Evolutionary conservation across 805 yeast species (phyloP).

Genomic region (Kazachstania martiniae): DNA sequence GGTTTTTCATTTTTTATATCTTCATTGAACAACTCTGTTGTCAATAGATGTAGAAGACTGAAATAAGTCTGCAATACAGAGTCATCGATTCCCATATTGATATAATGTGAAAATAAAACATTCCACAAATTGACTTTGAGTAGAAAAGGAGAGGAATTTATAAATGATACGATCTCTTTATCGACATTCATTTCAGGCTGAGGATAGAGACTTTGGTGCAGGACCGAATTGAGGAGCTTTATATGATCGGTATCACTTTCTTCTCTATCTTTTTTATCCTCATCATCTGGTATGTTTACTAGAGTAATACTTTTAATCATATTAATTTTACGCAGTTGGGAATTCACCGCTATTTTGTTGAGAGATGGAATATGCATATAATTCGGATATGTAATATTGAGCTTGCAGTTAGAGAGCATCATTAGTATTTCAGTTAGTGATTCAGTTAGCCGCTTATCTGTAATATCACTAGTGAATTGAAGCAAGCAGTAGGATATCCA

Average conservation of each 20-base stretch:
- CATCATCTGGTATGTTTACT: slow-evolving; percentile 41
- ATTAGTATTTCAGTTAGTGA: slow-evolving; percentile 18
- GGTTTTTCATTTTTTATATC: slow-evolving; percentile 18
- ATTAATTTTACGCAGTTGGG: slow-evolving; percentile 59
- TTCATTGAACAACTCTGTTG: slow-evolving; percentile 27
- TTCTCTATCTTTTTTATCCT: slow-evolving; percentile 8
- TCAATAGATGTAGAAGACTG: slow-evolving; percentile 36
- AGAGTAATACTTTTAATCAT: slow-evolving; percentile 37
- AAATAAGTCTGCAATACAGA: slow-evolving; percentile 42
- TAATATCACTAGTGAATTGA: slow-evolving; percentile 32
- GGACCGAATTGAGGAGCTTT: slow-evolving; percentile 35
- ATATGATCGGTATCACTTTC: slow-evolving; percentile 17
- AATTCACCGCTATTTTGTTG: slow-evolving; percentile 36
- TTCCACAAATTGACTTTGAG: slow-evolving; percentile 69
- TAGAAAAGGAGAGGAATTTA: slow-evolving; percentile 51
- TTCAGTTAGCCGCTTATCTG: slow-evolving; percentile 24
- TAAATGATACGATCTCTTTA: slow-evolving; percentile 47
- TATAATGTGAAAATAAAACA: slow-evolving; percentile 49
- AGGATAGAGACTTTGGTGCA: slow-evolving; percentile 25
- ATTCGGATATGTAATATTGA: slow-evolving; percentile 41
- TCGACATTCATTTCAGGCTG: slow-evolving; percentile 10
- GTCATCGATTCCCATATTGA: slow-evolving; percentile 17
- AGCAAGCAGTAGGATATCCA: slow-evolving; percentile 41
- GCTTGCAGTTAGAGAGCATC: too few species aligned
- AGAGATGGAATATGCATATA: slow-evolving; percentile 49